Evolutionary conservation across 345 rosid genomes (phyloP), one percentile per base, ranked within the genome.

Genomic region (Citrus reticulata): DNA sequence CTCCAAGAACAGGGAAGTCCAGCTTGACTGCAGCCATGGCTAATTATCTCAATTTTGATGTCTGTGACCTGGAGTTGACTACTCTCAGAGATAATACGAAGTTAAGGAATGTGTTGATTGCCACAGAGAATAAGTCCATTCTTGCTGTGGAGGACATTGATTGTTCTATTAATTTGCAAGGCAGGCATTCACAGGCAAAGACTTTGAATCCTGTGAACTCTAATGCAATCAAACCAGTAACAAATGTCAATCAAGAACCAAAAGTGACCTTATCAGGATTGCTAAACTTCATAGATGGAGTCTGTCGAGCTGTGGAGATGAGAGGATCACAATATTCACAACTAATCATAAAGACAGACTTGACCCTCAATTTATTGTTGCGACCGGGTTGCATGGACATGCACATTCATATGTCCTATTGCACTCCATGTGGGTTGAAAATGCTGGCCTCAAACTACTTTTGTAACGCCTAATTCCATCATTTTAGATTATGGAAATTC

Each of bases 281-380:
- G 58, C 77, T 84, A n/a, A 82, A 82, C 66, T 85, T 82, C 74
- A 27, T 82, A 5, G 81, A 82, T 51, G 87, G 85, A 64, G 60
- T 79, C 25, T 82, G 87, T 82, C 87, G 9, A 84, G 85, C 77
- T 77, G 83, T 30, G 83, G 83, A 40, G 87, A 84, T 58, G 87
- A 77, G 39, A 59, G 85, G 72, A 82, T 84, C 37, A 79, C 82
- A 59, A 79, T 84, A 66, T 81, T 84, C 79, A 82, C 81, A 30
- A 84, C 80, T 13, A 84, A 84, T 42, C 79, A 77, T 66, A 84
- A 76, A 72, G 85, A 82, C 4, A 49, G 17, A 54, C 85, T 83
- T 42, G 85, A 79, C 29, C 79, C 81, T 30, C 77, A 81, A 55
- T 39, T 5, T 35, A 35, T 6, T 82, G 74, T 69, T 82, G 63